Evolutionary conservation across 1,284 basidiomycete genomes (phyloP), one percentile per base, ranked within the genome.

Genomic region (Ganoderma leucocontextum): DNA sequence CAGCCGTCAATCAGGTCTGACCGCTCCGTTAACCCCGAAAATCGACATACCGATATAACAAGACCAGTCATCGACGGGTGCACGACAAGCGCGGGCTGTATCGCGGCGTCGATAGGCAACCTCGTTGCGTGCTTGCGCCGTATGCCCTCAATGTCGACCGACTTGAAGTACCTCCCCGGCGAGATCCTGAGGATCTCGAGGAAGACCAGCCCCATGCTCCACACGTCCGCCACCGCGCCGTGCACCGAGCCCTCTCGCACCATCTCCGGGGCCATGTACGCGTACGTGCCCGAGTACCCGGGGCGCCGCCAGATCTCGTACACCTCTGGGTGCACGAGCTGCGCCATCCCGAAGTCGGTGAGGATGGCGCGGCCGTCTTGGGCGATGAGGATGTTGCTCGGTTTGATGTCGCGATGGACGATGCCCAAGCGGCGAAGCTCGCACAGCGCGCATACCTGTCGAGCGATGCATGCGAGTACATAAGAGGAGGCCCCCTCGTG

Each of bases 291-390:
- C 44, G 15, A 29, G 12, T 12, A 36, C 1, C 33, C 29, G 29
- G 47, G 13, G 4, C 19, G 8, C 22, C 7, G 25, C 62, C 62
- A 63, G 9, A 9, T n/a, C 44, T 60, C 62, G 58, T 60, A 67
- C 81, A 82, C 62, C 25, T 9, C n/a, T 19, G 65, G 39, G 0
- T 13, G 35, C 6, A 88, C 90, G 9, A 53, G 61, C 13, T 52
- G 62, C 13, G 73, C 61, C 17, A 66, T 68, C 10, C 73, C 74
- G 44, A 77, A 74, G 67, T 77, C 77, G 7, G 71, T 63, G 42
- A 78, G 62, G 2, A 70, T 66, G 41, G 74, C 47, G 22, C 72
- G 74, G 12, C 77, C 76, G 44, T 58, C 35, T 0, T 49, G n/a
- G 17, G 64, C 67, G 61, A 78, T 29, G 35, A 78, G 70, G 47